Evolutionary conservation across 1,139 yeast genomes (phyloP).

Genomic region (Hyphopichia buzzinii): DNA sequence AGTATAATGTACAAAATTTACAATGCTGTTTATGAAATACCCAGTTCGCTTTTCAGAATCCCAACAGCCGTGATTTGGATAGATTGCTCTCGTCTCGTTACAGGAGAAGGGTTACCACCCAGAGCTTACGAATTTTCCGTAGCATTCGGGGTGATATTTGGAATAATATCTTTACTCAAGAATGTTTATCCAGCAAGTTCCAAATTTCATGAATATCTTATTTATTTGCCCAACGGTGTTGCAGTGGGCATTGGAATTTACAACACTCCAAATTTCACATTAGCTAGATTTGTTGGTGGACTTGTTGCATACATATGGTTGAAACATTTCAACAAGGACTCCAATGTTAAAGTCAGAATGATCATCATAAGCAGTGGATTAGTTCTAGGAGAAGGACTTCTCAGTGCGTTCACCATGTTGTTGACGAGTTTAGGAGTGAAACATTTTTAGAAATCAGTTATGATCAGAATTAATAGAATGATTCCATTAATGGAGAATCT

Average conservation of each 20-base stretch:
- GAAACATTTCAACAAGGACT: constrained; percentile 25
- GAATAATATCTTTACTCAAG: constrained; percentile 62
- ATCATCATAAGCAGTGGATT: constrained; percentile 89
- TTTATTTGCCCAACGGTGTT: constrained; percentile 85
- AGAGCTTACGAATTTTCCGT: constrained; percentile 66
- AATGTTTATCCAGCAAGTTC: constrained; percentile 46
- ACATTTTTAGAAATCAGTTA: constrained; percentile 27
- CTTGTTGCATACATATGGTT: constrained; percentile 65
- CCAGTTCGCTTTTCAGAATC: constrained; percentile 74
- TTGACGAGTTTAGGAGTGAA: constrained; percentile 61
- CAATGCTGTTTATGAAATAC: constrained; percentile 78
- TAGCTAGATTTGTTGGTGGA: constrained; percentile 92
- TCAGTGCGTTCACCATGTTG: constrained; percentile 78
- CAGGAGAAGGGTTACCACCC: constrained; percentile 88
- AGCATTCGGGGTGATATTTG: constrained; percentile 67
- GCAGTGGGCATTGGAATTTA: constrained; percentile 97
- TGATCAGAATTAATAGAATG: background rate
- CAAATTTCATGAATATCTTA: constrained; percentile 40
- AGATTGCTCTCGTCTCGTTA: constrained; percentile 89
- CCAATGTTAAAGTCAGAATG: constrained; percentile 52
- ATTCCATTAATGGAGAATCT: background rate
- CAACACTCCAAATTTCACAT: constrained; percentile 88
- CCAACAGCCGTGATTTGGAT: constrained; percentile 98
- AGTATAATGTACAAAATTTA: constrained; percentile 81
- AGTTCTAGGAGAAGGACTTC: constrained; percentile 89